phyloP scores from a whole-genome alignment of 768 basidiomycete species.

The Ephemerocybe angulata region DNA sequence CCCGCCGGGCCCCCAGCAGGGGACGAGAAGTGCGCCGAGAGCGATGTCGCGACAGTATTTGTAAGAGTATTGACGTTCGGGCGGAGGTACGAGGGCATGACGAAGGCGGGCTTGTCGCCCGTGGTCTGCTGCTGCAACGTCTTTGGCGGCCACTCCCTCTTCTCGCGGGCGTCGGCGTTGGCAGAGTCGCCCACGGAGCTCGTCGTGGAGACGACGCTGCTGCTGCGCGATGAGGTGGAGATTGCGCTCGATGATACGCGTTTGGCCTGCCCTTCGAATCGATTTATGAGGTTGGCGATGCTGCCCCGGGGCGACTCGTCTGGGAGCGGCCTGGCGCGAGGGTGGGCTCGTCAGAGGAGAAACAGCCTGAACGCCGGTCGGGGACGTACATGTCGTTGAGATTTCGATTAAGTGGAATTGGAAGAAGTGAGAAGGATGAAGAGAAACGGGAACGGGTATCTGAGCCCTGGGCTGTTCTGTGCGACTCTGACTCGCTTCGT shows the following conservation, averaged over 20 bases:
- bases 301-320: conserved; percentile 85
- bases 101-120: conserved; percentile 30
- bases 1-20: conserved; percentile 3
- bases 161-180: conserved; percentile 67
- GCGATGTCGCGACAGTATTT: conserved; percentile 1
- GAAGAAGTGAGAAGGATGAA: background rate
- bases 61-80: conserved; percentile 8
- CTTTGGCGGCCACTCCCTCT: conserved; percentile 75
- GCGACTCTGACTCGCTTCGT: too few species aligned
- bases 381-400: conserved; percentile 3
- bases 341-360: background rate
- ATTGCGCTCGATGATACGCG: conserved; percentile 42
- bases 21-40: background rate
- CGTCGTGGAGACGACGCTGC: conserved; percentile 61
- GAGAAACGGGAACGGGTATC: conserved; percentile 6
- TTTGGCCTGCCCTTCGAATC: conserved; percentile 81
- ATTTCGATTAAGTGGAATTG: background rate
- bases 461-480: conserved; percentile 3
- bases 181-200: conserved; percentile 53
- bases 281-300: conserved; percentile 87
- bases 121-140: conserved; percentile 22
- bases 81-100: conserved; percentile 28
- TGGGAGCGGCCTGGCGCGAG: conserved; percentile 66
- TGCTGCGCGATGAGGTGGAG: conserved; percentile 48
- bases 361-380: background rate